These are phyloP conservation scores for Ramaria rubella DNA, from an alignment of 768 basidiomycete genomes.

Conservation along the genomic window DNA sequence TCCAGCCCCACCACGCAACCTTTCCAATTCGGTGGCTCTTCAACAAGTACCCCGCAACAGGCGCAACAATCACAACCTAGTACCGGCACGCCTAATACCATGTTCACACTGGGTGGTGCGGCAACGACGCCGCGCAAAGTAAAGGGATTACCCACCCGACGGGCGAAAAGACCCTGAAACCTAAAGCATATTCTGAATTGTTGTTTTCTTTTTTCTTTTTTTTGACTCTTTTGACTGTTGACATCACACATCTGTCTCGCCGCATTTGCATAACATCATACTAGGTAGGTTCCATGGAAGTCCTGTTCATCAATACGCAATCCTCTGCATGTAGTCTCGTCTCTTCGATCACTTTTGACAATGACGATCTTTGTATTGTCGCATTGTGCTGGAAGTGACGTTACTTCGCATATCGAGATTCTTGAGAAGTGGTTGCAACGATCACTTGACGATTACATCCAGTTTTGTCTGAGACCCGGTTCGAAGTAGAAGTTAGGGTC, in stretches of 20 bases:
- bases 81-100: neutral
- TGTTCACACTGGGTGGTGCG: constrained; percentile 3
- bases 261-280: constrained; percentile 9
- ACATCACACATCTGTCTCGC: neutral
- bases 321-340: neutral
- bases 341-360: neutral
- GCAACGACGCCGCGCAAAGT: constrained; percentile 2
- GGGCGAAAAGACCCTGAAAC: constrained; percentile 6
- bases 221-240: neutral
- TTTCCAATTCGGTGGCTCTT: constrained; percentile 9
- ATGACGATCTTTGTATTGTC: neutral
- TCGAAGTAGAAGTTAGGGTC: too few species aligned
- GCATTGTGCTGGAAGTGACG: neutral
- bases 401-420: too few species aligned
- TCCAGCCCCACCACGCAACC: constrained; percentile 4
- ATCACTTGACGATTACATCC: too few species aligned
- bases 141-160: constrained; percentile 7
- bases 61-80: neutral
- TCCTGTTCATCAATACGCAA: constrained; percentile 3
- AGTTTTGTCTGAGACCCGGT: too few species aligned
- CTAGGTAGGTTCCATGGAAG: constrained; percentile 7
- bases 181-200: too few species aligned
- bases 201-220: neutral
- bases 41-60: neutral
- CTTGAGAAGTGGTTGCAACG: too few species aligned